These are phyloP conservation scores for Arxiozyma slooffiae DNA, from an alignment of 1,139 yeast genomes.

Conservation along the genomic window DNA sequence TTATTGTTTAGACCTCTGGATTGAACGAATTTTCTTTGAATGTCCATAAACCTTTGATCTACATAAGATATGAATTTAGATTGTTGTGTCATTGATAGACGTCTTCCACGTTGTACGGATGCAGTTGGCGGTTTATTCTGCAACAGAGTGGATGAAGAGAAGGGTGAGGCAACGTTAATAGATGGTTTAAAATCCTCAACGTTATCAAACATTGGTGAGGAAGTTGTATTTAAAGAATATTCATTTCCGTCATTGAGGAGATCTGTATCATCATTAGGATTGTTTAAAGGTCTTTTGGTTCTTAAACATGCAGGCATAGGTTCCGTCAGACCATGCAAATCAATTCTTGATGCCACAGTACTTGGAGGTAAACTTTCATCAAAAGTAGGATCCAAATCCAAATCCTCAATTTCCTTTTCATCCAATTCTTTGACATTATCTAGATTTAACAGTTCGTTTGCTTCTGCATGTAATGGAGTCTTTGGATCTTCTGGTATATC, in stretches of 20 bases:
- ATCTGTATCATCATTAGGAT: constrained; percentile 7
- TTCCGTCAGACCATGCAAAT: constrained; percentile 11
- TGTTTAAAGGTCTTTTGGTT: neutral
- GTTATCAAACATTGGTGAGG: constrained; percentile 15
- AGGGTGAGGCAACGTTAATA: constrained; percentile 26
- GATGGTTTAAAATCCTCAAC: constrained; percentile 26
- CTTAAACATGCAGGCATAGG: neutral
- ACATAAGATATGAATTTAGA: constrained; percentile 50
- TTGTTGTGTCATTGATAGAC: constrained; percentile 42
- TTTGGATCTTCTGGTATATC: constrained; percentile 31
- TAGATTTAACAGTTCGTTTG: constrained; percentile 36
- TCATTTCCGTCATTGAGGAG: constrained; percentile 1
- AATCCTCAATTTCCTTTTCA: constrained; percentile 25
- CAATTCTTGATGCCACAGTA: constrained; percentile 7
- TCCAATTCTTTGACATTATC: constrained; percentile 27
- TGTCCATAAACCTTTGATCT: constrained; percentile 46
- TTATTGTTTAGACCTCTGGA: constrained; percentile 38
- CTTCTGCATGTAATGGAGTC: constrained; percentile 42
- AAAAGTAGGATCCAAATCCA: constrained; percentile 28
- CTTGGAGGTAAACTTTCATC: constrained; percentile 21
- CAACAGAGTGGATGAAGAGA: constrained; percentile 15
- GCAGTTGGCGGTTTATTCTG: neutral
- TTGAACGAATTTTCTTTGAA: constrained; percentile 60
- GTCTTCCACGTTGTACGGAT: constrained; percentile 8
- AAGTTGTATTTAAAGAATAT: neutral